phyloP scores from a whole-genome alignment of 306 rosid species.

The Ormosia semicastrata region DNA sequence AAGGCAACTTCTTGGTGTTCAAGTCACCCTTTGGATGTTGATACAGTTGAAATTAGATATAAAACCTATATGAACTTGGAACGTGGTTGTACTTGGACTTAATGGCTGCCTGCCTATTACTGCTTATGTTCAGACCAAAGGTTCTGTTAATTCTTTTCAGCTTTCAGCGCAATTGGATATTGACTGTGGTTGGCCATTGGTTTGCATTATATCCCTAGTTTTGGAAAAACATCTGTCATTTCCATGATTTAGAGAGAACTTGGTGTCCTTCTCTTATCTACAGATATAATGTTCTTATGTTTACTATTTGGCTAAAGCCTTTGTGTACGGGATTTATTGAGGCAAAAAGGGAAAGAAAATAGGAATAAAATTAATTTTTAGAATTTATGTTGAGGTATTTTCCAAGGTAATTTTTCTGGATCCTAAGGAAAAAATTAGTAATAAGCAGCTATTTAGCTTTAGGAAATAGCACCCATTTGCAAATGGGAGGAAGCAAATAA shows the following conservation, averaged over 20 bases:
- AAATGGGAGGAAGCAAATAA: constrained; percentile 10
- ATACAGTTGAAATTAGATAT: not conserved
- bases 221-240: not conserved
- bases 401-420: not conserved
- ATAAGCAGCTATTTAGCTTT: not conserved
- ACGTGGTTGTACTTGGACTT: not conserved
- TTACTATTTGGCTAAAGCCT: not conserved
- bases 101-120: not conserved
- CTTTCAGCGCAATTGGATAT: not conserved
- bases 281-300: not conserved
- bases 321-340: not conserved
- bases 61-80: not conserved
- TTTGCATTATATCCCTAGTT: not conserved
- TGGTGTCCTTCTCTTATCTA: not conserved
- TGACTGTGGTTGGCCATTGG: constrained; percentile 6
- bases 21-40: not conserved
- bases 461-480: not conserved
- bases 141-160: not conserved
- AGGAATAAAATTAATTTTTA: not conserved
- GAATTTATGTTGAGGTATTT: not conserved
- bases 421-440: not conserved
- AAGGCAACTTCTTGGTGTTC: constrained; percentile 5
- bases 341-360: not conserved
- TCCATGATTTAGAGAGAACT: not conserved
- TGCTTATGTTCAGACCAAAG: not conserved